These are phyloP conservation scores for Nicotiana obtusifolia DNA, from an alignment of 257 asterid species.

Conservation along the genomic window DNA sequence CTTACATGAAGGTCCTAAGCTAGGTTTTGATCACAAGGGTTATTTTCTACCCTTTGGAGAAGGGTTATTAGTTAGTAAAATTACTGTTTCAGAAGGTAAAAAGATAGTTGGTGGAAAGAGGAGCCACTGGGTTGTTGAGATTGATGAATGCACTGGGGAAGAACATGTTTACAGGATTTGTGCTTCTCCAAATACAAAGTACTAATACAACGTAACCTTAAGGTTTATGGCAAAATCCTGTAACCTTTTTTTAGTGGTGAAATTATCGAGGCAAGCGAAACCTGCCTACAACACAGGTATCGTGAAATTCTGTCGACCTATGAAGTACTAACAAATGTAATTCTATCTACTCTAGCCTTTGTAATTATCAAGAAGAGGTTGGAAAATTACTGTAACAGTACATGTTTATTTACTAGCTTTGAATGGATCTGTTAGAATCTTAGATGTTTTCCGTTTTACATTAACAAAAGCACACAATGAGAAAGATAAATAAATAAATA, in stretches of 20 bases:
- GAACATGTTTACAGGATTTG: neutral
- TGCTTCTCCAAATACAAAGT: slow-evolving; percentile 1
- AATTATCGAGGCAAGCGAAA: too few relatives aligned
- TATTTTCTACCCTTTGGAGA: slow-evolving; percentile 67
- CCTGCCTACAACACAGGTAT: too few relatives aligned
- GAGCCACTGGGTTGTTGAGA: slow-evolving; percentile 52
- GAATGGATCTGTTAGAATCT: neutral
- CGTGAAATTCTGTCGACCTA: too few relatives aligned
- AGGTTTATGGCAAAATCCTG: neutral
- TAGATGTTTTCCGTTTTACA: neutral
- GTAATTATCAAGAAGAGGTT: neutral
- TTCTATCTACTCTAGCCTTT: neutral
- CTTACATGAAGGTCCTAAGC: slow-evolving; percentile 30
- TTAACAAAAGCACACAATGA: neutral
- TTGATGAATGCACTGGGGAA: slow-evolving; percentile 18
- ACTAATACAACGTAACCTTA: too few relatives aligned
- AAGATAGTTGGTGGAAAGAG: slow-evolving; percentile 18
- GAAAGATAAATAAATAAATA: too few relatives aligned
- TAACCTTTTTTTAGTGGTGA: neutral
- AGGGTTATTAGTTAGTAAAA: slow-evolving; percentile 47
- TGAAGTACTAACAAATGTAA: too few relatives aligned
- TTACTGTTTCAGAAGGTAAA: neutral
- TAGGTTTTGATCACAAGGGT: slow-evolving; percentile 22
- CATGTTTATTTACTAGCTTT: neutral
- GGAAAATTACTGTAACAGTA: neutral